Percentiles rank a stretch among this genome's conserved stretches.
Conservation (phyloP, 176 grass and related monocot genomes). For the Triticum turgidum region DNA sequence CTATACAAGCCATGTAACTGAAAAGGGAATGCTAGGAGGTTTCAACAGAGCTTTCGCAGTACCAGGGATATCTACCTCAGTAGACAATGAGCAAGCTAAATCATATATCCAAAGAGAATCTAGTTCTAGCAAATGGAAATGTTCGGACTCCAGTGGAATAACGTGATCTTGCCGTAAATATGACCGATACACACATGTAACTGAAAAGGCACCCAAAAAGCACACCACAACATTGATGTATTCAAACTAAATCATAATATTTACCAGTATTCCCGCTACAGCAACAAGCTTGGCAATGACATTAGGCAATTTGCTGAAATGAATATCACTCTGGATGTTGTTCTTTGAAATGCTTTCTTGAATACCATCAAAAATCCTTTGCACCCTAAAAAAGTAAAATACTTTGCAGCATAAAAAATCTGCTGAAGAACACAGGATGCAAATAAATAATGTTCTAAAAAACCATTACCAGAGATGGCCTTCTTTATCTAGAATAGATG, state of each 20-base stretch:
- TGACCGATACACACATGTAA: background rate
- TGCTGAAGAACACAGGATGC: background rate
- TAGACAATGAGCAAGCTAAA: too few relatives aligned
- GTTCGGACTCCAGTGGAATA: background rate
- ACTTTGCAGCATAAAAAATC: constrained; percentile 12
- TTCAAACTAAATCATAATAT: background rate
- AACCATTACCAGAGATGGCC: constrained; percentile 65
- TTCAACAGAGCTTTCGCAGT: too few relatives aligned
- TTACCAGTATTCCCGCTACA: constrained; percentile 80
- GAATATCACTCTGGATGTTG: constrained; percentile 38
- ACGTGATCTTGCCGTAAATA: background rate
- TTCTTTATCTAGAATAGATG: constrained; percentile 71
- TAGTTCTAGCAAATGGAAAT: background rate
- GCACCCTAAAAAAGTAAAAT: constrained; percentile 63
- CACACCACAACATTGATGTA: background rate
- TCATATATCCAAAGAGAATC: background rate
- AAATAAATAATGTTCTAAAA: background rate
- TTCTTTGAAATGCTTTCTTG: constrained; percentile 52
- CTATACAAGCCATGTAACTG: background rate
- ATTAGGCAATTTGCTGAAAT: constrained; percentile 56
- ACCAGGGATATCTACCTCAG: too few relatives aligned
- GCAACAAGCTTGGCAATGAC: constrained; percentile 81
- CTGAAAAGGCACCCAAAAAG: background rate
- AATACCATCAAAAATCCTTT: constrained; percentile 61
- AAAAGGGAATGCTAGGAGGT: background rate